phyloP scores from a whole-genome alignment of 1,284 basidiomycete genomes.

The Boletus holoroseus region DNA sequence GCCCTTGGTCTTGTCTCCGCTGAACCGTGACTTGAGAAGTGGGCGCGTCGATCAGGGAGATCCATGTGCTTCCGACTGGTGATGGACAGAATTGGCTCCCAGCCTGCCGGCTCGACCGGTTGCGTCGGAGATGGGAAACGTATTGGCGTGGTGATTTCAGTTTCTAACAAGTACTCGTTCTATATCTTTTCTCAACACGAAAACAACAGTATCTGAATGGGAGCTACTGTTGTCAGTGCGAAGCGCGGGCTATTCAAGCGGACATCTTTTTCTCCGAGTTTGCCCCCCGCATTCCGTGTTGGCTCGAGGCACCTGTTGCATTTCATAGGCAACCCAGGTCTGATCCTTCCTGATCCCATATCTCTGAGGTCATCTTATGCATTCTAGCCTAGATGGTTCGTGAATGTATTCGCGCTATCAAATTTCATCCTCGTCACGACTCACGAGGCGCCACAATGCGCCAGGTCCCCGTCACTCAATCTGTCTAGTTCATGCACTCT shows the following conservation, averaged over 20 bases:
- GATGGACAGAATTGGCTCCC: constrained; percentile 13
- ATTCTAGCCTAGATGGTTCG: not conserved
- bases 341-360: not conserved
- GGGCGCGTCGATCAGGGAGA: constrained; percentile 5
- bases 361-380: not conserved
- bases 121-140: constrained; percentile 27
- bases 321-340: not conserved
- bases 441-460: not conserved
- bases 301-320: not conserved
- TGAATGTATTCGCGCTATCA: not conserved
- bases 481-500: not conserved
- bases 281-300: not conserved
- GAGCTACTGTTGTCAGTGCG: not conserved
- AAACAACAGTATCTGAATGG: not conserved
- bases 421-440: not conserved
- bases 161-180: constrained; percentile 7
- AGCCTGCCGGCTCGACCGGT: constrained; percentile 5
- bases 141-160: constrained; percentile 8
- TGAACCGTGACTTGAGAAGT: constrained; percentile 5
- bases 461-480: constrained; percentile 4
- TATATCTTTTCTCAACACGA: constrained; percentile 4
- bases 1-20: constrained; percentile 7
- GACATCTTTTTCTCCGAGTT: not conserved
- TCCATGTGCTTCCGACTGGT: constrained; percentile 11
- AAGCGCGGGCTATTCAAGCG: not conserved